Evolutionary conservation across 1,284 basidiomycete species (phyloP).

Genomic region (Melampsora occidentalis): DNA sequence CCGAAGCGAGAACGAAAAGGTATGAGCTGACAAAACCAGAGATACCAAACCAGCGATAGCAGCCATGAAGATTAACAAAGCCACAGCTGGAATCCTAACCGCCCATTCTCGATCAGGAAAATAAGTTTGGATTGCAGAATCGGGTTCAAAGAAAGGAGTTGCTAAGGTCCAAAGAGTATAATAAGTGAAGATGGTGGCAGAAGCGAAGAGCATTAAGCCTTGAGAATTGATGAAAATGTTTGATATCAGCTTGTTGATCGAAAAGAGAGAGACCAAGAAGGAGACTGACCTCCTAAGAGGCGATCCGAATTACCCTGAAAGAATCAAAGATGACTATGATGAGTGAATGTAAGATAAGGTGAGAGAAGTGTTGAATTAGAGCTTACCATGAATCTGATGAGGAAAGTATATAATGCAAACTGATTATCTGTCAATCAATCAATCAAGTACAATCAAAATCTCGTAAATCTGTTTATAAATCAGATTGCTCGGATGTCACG

Average conservation of each 20-base stretch:
- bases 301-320: too few relatives aligned
- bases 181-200: constrained; percentile 74
- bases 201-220: constrained; percentile 71
- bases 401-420: too few relatives aligned
- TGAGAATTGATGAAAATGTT: constrained; percentile 50
- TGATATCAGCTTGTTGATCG: neutral
- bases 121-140: constrained; percentile 68
- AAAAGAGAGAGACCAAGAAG: too few relatives aligned
- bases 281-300: too few relatives aligned
- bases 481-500: too few relatives aligned
- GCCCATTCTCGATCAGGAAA: constrained; percentile 91
- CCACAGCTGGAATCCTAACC: constrained; percentile 74
- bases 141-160: constrained; percentile 78
- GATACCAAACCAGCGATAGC: constrained; percentile 76
- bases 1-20: neutral
- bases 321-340: too few relatives aligned
- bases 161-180: constrained; percentile 88
- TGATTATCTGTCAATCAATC: too few relatives aligned
- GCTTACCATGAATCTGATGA: too few relatives aligned
- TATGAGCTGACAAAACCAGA: constrained; percentile 59
- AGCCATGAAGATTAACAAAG: constrained; percentile 72
- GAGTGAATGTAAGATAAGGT: too few relatives aligned
- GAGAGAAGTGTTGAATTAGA: too few relatives aligned
- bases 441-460: too few relatives aligned
- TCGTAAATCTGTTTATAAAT: too few relatives aligned